Conservation (phyloP, 106 monocot species). For the Triglochin maritima region DNA sequence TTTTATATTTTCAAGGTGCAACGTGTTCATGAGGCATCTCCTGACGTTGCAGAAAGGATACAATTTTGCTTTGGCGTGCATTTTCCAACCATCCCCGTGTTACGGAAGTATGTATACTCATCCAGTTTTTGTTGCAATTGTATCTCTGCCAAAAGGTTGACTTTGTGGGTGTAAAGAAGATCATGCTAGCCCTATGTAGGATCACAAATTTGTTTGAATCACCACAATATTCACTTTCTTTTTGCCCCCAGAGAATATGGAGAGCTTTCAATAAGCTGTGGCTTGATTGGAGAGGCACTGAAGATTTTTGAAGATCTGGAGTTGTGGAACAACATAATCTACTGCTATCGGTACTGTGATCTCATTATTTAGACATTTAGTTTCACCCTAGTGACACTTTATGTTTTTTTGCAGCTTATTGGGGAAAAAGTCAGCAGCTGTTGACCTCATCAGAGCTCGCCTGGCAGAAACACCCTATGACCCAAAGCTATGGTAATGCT, state of each 20-base stretch:
- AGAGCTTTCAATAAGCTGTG: constrained; percentile 60
- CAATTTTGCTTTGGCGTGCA: constrained; percentile 45
- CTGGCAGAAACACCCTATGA: constrained; percentile 55
- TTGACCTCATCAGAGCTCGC: constrained; percentile 72
- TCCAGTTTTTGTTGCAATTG: background rate
- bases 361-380: background rate
- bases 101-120: constrained; percentile 52
- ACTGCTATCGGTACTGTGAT: constrained; percentile 65
- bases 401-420: constrained; percentile 38
- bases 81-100: constrained; percentile 65
- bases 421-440: constrained; percentile 80
- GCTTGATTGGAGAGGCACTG: constrained; percentile 76
- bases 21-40: constrained; percentile 31
- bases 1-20: constrained; percentile 36
- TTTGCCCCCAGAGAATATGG: constrained; percentile 65
- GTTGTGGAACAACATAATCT: constrained; percentile 88
- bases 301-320: constrained; percentile 92
- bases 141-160: too few species aligned
- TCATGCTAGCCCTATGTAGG: too few species aligned
- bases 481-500: constrained; percentile 73
- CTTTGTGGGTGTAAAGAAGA: too few species aligned
- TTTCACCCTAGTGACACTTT: background rate
- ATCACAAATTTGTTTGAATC: too few species aligned
- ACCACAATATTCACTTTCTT: background rate
- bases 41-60: constrained; percentile 43